phyloP scores from a whole-genome alignment of 2,329 filamentous ascomycete species.

The Fusarium phyllophilum region DNA sequence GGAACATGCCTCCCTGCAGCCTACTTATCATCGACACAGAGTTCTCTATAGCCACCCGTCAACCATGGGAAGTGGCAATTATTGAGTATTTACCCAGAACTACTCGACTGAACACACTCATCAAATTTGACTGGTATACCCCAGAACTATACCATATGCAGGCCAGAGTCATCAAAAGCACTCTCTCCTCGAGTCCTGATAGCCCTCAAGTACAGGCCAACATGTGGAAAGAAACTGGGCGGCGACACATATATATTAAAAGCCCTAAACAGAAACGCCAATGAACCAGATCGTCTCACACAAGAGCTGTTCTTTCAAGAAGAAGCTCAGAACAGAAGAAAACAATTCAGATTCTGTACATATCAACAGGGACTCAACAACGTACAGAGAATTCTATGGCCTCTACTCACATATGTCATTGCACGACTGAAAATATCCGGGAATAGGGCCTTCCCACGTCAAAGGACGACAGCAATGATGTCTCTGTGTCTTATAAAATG shows the following conservation, averaged over 20 bases:
- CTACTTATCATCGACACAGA: neutral
- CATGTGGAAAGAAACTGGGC: neutral
- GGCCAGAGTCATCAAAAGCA: neutral
- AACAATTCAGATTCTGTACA: neutral
- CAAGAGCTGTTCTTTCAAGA: neutral
- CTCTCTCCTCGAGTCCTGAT: neutral
- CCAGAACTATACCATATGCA: neutral
- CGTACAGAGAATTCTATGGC: neutral
- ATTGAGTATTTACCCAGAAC: neutral
- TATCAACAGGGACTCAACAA: too few relatives aligned
- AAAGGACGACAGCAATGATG: neutral
- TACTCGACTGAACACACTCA: neutral
- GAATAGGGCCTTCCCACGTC: neutral
- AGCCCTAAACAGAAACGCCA: neutral
- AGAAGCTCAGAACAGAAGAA: neutral
- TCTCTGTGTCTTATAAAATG: neutral
- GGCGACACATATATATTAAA: neutral
- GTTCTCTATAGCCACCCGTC: neutral
- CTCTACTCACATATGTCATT: neutral
- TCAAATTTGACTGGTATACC: too few relatives aligned
- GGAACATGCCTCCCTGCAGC: neutral
- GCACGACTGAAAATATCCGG: neutral
- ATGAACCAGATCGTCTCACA: neutral
- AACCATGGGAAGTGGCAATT: neutral
- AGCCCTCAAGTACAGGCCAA: neutral